Evolutionary conservation across 345 rosid species (phyloP), one percentile per base, ranked within the genome.

Genomic region (Gynandropsis gynandra): DNA sequence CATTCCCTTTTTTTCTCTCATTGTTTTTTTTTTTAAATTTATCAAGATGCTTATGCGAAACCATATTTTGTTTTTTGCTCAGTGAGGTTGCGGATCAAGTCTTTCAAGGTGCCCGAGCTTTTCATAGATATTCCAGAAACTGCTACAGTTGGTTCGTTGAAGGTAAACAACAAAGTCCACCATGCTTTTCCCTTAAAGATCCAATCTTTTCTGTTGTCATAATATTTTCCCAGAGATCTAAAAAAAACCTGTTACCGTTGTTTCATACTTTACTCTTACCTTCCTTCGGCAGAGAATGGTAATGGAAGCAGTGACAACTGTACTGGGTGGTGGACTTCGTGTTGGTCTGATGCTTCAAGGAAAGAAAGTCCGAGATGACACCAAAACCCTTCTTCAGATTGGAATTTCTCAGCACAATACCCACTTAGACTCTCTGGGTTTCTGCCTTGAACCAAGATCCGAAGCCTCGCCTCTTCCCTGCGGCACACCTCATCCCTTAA

Each of bases 71-170:
- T 35, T 37, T 3, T 73, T 59, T 67, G 47, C 64, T 40, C 82
- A 87, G 96, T 92, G 80, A 87, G 77, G 65, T 80, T 90, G 59
- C 79, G 85, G 76, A 90, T 90, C 69, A 80, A 87, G 69, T 87
- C 98, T n/a, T 87, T 90, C 70, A 73, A 74, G 57, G 95, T 90
- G 52, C 98, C 98, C 3, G 96, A 90, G 78, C 83, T 90, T 40
- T 76, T 87, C 49, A 65, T 84, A 59, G 95, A 87, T 75, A 57
- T 87, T 68, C 89, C 98, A 37, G 96, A 90, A 65, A 74, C 75
- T 58, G 90, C 98, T 34, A 87, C 96, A 53, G 64, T 87, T 67
- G 98, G 92, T 52, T 87, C 87, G 14, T 68, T 90, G 78, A 90
- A 84, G 89, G 98, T 87, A 51, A 10, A 56, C 36, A 4, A 14